A percentile compares a stretch with the other conserved stretches of the same genome.
Conservation (phyloP, 2,329 filamentous ascomycete species). For the Tolypocladium guangdongense region DNA sequence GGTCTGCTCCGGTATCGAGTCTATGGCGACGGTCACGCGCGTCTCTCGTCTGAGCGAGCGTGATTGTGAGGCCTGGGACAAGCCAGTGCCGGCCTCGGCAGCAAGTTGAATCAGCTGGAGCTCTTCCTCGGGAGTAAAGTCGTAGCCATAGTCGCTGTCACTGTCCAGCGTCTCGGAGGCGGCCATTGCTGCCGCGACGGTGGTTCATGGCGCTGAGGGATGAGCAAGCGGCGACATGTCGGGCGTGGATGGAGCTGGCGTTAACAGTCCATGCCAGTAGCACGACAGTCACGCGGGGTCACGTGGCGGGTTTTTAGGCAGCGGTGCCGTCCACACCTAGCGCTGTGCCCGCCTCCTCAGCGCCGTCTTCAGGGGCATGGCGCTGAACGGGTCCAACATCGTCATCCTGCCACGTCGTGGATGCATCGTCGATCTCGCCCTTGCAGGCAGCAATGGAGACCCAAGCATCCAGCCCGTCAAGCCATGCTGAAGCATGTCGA, state of each 20-base stretch:
- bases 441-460: neutral
- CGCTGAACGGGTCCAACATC: too few species aligned
- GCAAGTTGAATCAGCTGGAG: constrained; percentile 24
- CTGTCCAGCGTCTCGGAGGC: constrained; percentile 13
- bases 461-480: neutral
- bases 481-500: neutral
- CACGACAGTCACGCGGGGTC: constrained; percentile 1
- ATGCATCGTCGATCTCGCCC: neutral
- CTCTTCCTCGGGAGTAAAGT: constrained; percentile 36
- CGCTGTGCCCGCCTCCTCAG: too few species aligned
- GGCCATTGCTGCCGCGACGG: constrained; percentile 3
- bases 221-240: neutral
- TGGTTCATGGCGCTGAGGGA: neutral
- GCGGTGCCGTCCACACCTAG: too few species aligned
- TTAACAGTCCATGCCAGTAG: neutral
- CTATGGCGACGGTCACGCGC: constrained; percentile 7
- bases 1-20: constrained; percentile 12
- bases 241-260: neutral
- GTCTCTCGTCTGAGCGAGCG: neutral
- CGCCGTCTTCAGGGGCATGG: too few species aligned
- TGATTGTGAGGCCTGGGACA: neutral
- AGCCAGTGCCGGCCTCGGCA: constrained; percentile 7
- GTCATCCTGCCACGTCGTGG: neutral
- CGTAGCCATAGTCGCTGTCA: constrained; percentile 35
- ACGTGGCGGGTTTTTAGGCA: neutral